Evolutionary conservation across 2,329 filamentous ascomycete genomes (phyloP).

Genomic region (Trichoderma asperellum): DNA sequence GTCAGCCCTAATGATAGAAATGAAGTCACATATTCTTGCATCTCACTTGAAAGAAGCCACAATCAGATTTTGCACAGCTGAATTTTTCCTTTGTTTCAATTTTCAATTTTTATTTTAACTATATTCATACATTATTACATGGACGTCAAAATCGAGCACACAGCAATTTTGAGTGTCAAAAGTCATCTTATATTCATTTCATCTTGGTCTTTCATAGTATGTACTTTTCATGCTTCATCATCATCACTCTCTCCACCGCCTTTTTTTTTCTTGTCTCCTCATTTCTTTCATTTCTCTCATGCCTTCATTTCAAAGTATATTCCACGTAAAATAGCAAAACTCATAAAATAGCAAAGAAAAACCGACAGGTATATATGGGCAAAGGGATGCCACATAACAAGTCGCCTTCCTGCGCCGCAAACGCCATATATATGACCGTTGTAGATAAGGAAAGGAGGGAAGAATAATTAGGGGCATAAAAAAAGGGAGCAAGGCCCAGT

Average conservation of each 20-base stretch:
- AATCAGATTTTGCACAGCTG: neutral
- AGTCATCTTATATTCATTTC: constrained; percentile 13
- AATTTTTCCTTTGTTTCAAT: neutral
- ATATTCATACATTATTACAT: neutral
- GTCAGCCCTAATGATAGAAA: neutral
- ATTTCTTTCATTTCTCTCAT: constrained; percentile 2
- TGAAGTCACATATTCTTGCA: neutral
- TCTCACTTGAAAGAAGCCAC: neutral
- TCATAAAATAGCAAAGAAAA: neutral
- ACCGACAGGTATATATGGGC: neutral
- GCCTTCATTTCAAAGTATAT: constrained; percentile 16
- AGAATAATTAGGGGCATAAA: constrained; percentile 2
- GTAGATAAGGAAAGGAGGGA: neutral
- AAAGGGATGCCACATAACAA: neutral
- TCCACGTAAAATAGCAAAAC: constrained; percentile 2
- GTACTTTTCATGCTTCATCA: constrained; percentile 25
- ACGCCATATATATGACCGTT: constrained; percentile 24
- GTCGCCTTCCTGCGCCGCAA: neutral
- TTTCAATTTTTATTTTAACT: neutral
- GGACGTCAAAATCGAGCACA: neutral
- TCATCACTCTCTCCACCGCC: neutral
- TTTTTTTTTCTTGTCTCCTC: neutral
- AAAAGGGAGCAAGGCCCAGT: neutral
- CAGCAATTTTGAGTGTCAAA: neutral
- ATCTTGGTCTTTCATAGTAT: constrained; percentile 22